A percentile compares a stretch with the other conserved stretches of the same genome.
These are phyloP conservation scores for Lipomyces sp. DNA, from an alignment of 805 yeast species.

Conservation along the genomic window DNA sequence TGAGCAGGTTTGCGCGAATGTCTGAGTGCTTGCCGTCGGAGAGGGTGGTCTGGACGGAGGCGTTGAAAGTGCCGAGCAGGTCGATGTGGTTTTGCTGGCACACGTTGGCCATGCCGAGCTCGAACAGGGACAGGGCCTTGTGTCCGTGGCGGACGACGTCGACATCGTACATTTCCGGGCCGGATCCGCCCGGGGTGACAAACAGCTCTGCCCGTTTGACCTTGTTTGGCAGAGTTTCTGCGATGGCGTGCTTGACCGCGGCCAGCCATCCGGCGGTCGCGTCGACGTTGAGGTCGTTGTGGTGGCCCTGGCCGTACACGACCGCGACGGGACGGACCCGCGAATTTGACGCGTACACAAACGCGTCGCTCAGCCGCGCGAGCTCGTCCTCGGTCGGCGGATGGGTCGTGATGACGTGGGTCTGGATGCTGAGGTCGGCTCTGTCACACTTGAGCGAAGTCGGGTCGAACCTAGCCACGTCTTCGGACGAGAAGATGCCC, in stretches of 20 bases:
- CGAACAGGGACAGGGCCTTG: conserved; percentile 32
- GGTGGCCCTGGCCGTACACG: conserved; percentile 36
- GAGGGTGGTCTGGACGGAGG: conserved; percentile 32
- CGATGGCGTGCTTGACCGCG: conserved; percentile 33
- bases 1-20: conserved; percentile 32
- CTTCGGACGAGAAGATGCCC: conserved; percentile 37
- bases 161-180: conserved; percentile 35
- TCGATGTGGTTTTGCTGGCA: conserved; percentile 26
- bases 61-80: conserved; percentile 34
- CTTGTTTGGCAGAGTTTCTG: conserved; percentile 23
- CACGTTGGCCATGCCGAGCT: conserved; percentile 25
- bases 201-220: conserved; percentile 33
- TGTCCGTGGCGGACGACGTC: conserved; percentile 32
- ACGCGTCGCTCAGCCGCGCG: conserved; percentile 28
- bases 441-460: conserved; percentile 32
- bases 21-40: conserved; percentile 36
- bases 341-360: conserved; percentile 9
- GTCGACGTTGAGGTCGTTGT: conserved; percentile 29
- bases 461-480: conserved; percentile 33
- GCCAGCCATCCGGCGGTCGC: conserved; percentile 36
- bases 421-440: conserved; percentile 26
- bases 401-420: conserved; percentile 36
- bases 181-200: conserved; percentile 37
- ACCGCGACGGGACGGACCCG: conserved; percentile 25
- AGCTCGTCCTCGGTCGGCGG: conserved; percentile 36